A percentile compares a stretch with the other conserved stretches of the same genome.
Evolutionary conservation across 805 yeast species (phyloP).

Genomic region (Kluyveromyces wickerhamii): DNA sequence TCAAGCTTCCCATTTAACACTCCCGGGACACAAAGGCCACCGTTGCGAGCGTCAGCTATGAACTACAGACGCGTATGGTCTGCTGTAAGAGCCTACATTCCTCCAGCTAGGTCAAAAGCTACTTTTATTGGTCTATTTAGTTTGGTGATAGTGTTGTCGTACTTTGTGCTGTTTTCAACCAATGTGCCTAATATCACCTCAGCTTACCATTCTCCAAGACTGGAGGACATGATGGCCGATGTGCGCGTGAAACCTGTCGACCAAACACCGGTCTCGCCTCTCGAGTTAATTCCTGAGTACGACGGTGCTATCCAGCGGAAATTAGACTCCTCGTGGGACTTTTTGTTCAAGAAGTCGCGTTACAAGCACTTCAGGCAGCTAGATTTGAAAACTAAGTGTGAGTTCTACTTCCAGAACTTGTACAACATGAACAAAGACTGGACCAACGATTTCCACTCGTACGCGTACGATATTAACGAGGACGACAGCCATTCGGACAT

Average conservation of each 20-base stretch:
- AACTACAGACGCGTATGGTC: neutral
- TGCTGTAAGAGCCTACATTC: neutral
- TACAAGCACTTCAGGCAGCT: slow-evolving; percentile 10
- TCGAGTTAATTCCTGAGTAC: slow-evolving; percentile 12
- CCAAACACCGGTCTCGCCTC: slow-evolving; percentile 13
- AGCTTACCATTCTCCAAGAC: neutral
- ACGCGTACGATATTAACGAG: slow-evolving; percentile 10
- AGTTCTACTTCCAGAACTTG: slow-evolving; percentile 14
- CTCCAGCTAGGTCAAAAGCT: neutral
- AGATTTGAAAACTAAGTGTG: slow-evolving; percentile 10
- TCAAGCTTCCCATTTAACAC: too few species aligned
- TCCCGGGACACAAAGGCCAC: too few species aligned
- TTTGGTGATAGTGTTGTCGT: too few species aligned
- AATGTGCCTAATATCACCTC: neutral
- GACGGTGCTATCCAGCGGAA: slow-evolving; percentile 7
- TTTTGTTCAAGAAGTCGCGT: slow-evolving; percentile 5
- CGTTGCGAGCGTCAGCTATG: too few species aligned
- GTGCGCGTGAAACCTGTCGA: slow-evolving; percentile 5
- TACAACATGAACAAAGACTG: slow-evolving; percentile 14
- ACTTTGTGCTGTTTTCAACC: too few species aligned
- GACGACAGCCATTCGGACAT: slow-evolving; percentile 2
- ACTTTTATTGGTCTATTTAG: neutral
- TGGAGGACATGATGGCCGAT: slow-evolving; percentile 1
- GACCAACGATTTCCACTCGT: slow-evolving; percentile 11
- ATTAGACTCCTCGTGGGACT: slow-evolving; percentile 8